Percentiles rank a stretch among this genome's conserved stretches.
These are phyloP conservation scores for Rhizophagus clarus DNA, from an alignment of 192 early-diverging fungal genomes.

Conservation along the genomic window DNA sequence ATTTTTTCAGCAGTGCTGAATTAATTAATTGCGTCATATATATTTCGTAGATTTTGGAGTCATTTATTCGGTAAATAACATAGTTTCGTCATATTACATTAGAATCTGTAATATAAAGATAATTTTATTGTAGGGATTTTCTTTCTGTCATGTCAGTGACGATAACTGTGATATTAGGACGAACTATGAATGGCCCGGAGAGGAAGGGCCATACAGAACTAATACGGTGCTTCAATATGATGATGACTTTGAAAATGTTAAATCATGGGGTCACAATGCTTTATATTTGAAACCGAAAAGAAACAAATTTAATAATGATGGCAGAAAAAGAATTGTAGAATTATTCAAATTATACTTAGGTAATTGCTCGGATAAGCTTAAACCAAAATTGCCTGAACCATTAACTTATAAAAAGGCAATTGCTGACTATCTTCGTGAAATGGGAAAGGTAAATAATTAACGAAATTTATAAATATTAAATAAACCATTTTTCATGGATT, in stretches of 20 bases:
- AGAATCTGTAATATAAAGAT: no score
- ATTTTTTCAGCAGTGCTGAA: background rate
- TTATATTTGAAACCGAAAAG: no score
- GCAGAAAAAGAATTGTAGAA: background rate
- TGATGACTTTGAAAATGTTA: background rate
- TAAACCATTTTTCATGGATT: background rate
- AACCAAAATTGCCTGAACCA: slow-evolving; percentile 33
- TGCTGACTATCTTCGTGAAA: background rate
- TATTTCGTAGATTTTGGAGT: background rate
- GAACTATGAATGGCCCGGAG: background rate
- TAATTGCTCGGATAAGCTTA: background rate
- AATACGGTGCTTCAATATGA: background rate
- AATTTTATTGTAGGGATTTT: no score
- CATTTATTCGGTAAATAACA: background rate
- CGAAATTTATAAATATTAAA: no score
- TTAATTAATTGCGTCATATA: background rate
- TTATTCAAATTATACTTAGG: background rate
- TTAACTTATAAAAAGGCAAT: background rate
- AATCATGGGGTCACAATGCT: background rate
- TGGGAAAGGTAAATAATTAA: background rate
- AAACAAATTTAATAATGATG: no score
- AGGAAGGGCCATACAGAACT: background rate
- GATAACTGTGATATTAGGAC: background rate
- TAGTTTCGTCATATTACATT: background rate
- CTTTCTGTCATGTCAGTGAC: background rate